These are phyloP conservation scores for Apiotrichum veenhuisii DNA, from an alignment of 1,284 basidiomycete genomes.

Conservation along the genomic window DNA sequence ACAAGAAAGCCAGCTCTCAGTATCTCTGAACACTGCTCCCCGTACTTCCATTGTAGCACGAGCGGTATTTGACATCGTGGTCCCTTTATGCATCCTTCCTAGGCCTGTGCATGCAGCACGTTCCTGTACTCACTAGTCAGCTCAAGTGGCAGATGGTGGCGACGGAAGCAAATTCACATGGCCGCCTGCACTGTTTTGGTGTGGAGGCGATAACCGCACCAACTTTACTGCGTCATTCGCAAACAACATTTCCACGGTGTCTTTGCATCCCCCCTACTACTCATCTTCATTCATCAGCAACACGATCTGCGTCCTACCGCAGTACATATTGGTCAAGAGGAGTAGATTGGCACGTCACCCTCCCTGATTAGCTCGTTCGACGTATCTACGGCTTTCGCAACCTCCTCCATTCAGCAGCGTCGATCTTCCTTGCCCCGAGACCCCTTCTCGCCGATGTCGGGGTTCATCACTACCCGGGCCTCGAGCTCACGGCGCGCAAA, in stretches of 20 bases:
- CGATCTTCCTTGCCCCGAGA: too few species aligned
- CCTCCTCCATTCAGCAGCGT: too few species aligned
- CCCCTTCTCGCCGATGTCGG: slow-evolving; percentile 4
- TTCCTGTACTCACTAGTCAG: not conserved
- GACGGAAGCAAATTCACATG: not conserved
- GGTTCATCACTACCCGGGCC: slow-evolving; percentile 5
- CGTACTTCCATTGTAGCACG: too few species aligned
- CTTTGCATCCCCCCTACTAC: not conserved
- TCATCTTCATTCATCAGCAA: not conserved
- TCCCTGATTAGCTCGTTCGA: too few species aligned
- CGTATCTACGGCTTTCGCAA: too few species aligned
- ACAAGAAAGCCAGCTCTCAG: too few species aligned
- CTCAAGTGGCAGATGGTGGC: not conserved
- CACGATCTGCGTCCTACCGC: not conserved
- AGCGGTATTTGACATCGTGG: too few species aligned
- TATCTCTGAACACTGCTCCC: too few species aligned
- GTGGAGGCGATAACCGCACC: not conserved
- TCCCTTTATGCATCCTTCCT: too few species aligned
- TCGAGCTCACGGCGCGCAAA: slow-evolving; percentile 1
- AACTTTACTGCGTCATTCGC: not conserved
- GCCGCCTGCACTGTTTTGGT: not conserved
- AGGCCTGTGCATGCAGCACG: too few species aligned
- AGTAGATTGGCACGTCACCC: too few species aligned
- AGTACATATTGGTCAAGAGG: too few species aligned
- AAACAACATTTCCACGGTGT: not conserved